phyloP scores from a whole-genome alignment of 1,139 yeast species.

The Saccharomyces hybrid region DNA sequence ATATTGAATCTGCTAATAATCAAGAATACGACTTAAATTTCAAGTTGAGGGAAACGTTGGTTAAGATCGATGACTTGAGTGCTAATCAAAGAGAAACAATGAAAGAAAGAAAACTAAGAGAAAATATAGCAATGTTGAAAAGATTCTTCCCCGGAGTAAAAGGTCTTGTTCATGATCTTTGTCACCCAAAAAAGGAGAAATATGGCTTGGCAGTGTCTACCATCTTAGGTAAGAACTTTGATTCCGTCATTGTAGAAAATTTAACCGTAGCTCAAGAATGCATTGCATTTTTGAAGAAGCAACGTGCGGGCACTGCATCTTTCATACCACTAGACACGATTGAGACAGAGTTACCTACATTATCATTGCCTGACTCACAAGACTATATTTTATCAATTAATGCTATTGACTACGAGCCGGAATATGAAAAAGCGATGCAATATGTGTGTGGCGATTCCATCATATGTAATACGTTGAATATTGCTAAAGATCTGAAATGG shows the following conservation, averaged over 20 bases:
- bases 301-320: conserved; percentile 79
- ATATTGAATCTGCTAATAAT: conserved; percentile 32
- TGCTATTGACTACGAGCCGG: conserved; percentile 60
- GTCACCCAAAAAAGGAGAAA: conserved; percentile 68
- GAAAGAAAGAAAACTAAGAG: conserved; percentile 60
- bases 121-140: conserved; percentile 59
- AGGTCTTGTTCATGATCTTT: conserved; percentile 73
- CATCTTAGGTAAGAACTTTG: conserved; percentile 69
- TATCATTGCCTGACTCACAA: conserved; percentile 18
- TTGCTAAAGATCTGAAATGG: conserved; percentile 75
- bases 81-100: conserved; percentile 72
- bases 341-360: conserved; percentile 42
- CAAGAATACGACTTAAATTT: conserved; percentile 46
- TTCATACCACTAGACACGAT: conserved; percentile 85
- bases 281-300: conserved; percentile 74
- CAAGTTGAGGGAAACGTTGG: conserved; percentile 54
- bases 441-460: conserved; percentile 76
- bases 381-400: conserved; percentile 45
- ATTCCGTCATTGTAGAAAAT: conserved; percentile 77
- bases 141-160: conserved; percentile 73
- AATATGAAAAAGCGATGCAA: conserved; percentile 68
- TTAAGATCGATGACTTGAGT: conserved; percentile 60
- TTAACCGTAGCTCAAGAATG: conserved; percentile 73
- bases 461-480: conserved; percentile 60
- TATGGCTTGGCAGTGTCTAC: conserved; percentile 75